Percentiles rank a stretch among this genome's conserved stretches.
phyloP scores from a whole-genome alignment of 2,329 filamentous ascomycete species.

The Penicillium sclerotigenum region DNA sequence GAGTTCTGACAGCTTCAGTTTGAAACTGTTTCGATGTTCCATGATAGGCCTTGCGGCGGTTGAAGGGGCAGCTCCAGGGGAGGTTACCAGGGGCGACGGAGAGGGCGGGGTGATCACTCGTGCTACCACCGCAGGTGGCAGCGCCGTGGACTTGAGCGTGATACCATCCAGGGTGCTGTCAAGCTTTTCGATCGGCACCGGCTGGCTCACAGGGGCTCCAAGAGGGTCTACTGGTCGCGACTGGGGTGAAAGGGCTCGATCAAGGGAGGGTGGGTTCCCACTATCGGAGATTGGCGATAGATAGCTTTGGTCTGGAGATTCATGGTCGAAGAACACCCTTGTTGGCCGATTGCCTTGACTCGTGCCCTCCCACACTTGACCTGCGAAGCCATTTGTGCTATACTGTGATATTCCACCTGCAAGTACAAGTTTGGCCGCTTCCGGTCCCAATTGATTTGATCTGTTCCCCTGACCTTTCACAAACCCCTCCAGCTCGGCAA shows the following conservation, averaged over 20 bases:
- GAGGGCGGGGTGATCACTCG: constrained; percentile 44
- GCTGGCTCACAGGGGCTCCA: constrained; percentile 31
- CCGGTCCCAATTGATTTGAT: constrained; percentile 1
- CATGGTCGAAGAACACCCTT: constrained; percentile 43
- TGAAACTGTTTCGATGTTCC: constrained; percentile 34
- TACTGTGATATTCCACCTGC: constrained; percentile 9
- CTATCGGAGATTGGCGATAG: constrained; percentile 31
- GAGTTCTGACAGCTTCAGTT: constrained; percentile 37
- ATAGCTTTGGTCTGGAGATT: constrained; percentile 25
- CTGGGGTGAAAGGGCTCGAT: constrained; percentile 41
- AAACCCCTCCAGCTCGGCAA: constrained; percentile 40
- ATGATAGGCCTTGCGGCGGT: constrained; percentile 21
- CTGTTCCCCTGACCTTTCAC: constrained; percentile 21
- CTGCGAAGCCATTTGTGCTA: constrained; percentile 13
- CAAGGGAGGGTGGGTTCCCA: constrained; percentile 35
- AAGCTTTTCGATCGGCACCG: constrained; percentile 47
- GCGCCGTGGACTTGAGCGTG: constrained; percentile 45
- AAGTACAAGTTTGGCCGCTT: constrained; percentile 14
- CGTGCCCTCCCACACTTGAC: constrained; percentile 46
- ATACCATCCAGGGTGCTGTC: constrained; percentile 48
- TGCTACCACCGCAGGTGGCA: constrained; percentile 44
- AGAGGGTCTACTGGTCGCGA: constrained; percentile 34
- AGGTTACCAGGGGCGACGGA: constrained; percentile 28
- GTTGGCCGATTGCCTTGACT: constrained; percentile 41
- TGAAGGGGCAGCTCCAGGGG: constrained; percentile 26